Evolutionary conservation across 2,329 filamentous ascomycete genomes (phyloP).

Genomic region (Stagonosporopsis chrysanthemi): DNA sequence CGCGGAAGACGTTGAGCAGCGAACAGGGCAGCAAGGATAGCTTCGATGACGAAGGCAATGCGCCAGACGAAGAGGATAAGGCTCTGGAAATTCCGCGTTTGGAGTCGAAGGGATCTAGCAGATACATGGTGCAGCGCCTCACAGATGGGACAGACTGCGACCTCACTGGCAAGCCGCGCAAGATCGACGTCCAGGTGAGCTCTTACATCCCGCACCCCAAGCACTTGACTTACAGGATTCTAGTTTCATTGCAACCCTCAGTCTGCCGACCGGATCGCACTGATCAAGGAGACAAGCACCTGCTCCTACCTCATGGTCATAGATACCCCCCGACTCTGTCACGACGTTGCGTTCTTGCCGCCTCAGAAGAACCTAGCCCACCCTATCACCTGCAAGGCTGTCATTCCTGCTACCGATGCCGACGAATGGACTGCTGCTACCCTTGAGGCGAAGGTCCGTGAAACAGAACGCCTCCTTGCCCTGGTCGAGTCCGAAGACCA

Average conservation of each 20-base stretch:
- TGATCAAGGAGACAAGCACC: slow-evolving; percentile 92
- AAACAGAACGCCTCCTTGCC: slow-evolving; percentile 38
- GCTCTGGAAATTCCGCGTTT: slow-evolving; percentile 65
- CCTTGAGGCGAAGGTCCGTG: slow-evolving; percentile 42
- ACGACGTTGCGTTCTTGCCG: slow-evolving; percentile 84
- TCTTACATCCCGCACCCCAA: slow-evolving; percentile 13
- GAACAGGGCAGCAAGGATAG: slow-evolving; percentile 36
- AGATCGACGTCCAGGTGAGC: slow-evolving; percentile 77
- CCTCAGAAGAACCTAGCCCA: slow-evolving; percentile 80
- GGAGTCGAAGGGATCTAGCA: slow-evolving; percentile 81
- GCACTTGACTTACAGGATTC: not conserved
- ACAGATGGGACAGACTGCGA: slow-evolving; percentile 84
- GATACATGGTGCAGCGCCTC: slow-evolving; percentile 85
- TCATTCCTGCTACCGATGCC: slow-evolving; percentile 67
- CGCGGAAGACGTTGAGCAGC: slow-evolving; percentile 40
- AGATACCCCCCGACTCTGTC: slow-evolving; percentile 86
- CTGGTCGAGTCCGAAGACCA: slow-evolving; percentile 13
- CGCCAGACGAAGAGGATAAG: slow-evolving; percentile 33
- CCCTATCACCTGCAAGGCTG: slow-evolving; percentile 76
- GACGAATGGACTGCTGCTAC: slow-evolving; percentile 52
- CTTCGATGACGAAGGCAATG: slow-evolving; percentile 41
- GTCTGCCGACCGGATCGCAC: slow-evolving; percentile 77
- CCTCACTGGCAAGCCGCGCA: slow-evolving; percentile 79
- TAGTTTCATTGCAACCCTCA: slow-evolving; percentile 80
- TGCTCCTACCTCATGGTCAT: slow-evolving; percentile 94